A percentile compares a stretch with the other conserved stretches of the same genome.
phyloP scores from a whole-genome alignment of 2,329 filamentous ascomycete species.

The Colletotrichum spaethianum region DNA sequence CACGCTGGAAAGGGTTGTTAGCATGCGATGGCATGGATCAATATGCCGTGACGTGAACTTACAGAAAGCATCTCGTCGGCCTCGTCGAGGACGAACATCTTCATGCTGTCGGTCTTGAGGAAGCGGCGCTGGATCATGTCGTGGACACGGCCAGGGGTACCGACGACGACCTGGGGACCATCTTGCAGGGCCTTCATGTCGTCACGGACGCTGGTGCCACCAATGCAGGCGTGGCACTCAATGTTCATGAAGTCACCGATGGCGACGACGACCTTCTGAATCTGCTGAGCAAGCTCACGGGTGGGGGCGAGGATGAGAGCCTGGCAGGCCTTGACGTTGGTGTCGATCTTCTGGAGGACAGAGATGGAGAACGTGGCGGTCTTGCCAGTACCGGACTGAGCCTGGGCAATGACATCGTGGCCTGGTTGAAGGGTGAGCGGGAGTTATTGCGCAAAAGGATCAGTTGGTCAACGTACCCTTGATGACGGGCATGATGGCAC shows the following conservation, averaged over 20 bases:
- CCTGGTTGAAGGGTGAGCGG: slow-evolving; percentile 63
- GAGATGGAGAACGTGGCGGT: slow-evolving; percentile 99
- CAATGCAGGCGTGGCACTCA: slow-evolving; percentile 99
- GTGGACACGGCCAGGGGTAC: slow-evolving; percentile 97
- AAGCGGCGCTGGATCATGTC: slow-evolving; percentile 99
- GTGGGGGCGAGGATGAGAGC: slow-evolving; percentile 98
- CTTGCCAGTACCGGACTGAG: slow-evolving; percentile 99
- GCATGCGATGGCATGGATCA: slow-evolving; percentile 49
- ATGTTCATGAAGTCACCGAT: slow-evolving; percentile 99
- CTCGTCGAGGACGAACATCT: slow-evolving; percentile 99
- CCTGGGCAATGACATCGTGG: slow-evolving; percentile 99
- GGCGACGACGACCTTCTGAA: slow-evolving; percentile 98
- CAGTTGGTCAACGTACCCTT: slow-evolving; percentile 77
- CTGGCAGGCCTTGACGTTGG: slow-evolving; percentile 95
- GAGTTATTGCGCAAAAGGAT: slow-evolving; percentile 8
- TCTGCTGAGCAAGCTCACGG: slow-evolving; percentile 98
- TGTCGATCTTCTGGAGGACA: slow-evolving; percentile 98
- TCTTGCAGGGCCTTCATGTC: slow-evolving; percentile 99
- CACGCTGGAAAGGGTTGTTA: slow-evolving; percentile 70
- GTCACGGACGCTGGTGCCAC: slow-evolving; percentile 96
- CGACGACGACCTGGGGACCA: slow-evolving; percentile 96
- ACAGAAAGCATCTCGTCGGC: slow-evolving; percentile 99
- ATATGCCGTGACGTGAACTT: slow-evolving; percentile 52
- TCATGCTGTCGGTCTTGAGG: slow-evolving; percentile 97
- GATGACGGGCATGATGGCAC: slow-evolving; percentile 99